phyloP scores from a whole-genome alignment of 371 early-diverging fungal genomes.

The Mucor indicus region DNA sequence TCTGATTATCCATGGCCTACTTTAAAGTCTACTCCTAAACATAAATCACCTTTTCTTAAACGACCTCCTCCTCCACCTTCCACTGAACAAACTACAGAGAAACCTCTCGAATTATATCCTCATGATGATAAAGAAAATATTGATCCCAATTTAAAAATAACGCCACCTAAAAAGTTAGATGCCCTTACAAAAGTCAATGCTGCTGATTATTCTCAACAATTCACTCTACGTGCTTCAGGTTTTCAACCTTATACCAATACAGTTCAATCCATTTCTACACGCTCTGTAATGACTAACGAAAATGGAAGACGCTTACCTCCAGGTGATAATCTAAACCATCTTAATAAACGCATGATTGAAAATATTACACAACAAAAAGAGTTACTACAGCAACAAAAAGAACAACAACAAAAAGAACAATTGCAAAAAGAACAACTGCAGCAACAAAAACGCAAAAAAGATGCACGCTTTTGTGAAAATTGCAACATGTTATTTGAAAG shows the following conservation, averaged over 20 bases:
- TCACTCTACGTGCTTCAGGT: constrained; percentile 16
- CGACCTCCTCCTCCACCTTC: too few species aligned
- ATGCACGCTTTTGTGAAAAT: constrained; percentile 35
- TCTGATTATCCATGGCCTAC: constrained; percentile 31
- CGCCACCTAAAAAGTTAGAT: too few species aligned
- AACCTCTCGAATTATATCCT: too few species aligned
- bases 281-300: constrained; percentile 8
- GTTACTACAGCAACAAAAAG: constrained; percentile 3
- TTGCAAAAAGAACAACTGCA: constrained; percentile 5
- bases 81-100: too few species aligned
- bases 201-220: constrained; percentile 9
- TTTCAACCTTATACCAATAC: constrained; percentile 17
- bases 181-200: too few species aligned
- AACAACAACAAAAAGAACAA: constrained; percentile 3
- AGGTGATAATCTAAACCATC: constrained; percentile 26
- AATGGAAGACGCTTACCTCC: constrained; percentile 12
- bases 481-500: constrained; percentile 28
- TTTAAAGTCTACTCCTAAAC: constrained; percentile 16
- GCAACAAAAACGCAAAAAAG: constrained; percentile 6
- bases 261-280: constrained; percentile 8
- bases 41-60: constrained; percentile 28
- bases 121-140: neutral
- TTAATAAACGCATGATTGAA: constrained; percentile 33
- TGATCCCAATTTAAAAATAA: too few species aligned
- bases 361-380: constrained; percentile 11